Evolutionary conservation across 2,329 filamentous ascomycete genomes (phyloP), one percentile per base, ranked within the genome.

Genomic region (Alternaria panax): DNA sequence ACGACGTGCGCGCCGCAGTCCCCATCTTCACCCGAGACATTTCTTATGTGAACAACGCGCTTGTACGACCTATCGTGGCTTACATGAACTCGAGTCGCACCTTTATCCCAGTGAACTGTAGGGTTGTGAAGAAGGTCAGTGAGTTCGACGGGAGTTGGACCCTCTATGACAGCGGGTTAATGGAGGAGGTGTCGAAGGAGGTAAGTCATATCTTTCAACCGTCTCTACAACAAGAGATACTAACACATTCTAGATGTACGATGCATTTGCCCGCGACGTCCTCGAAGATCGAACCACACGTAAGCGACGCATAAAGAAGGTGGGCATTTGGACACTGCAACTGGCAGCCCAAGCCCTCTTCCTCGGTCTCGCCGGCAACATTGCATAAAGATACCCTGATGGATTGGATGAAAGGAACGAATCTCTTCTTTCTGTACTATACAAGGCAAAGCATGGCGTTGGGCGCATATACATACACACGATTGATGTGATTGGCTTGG

Each of bases 121-220:
- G 94, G 61, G 92, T 99, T 48, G 92, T 98, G 65, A 99, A 99
- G 82, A 88, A 89, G 7, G 86, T 89, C 18, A 86, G 86, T 59
- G 95, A 99, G 76, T 99, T 99, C 73, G 92, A 98, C 76, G 95
- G 95, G 32, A 92, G 91, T 68, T 98, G 95, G 95, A 94, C 93
- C 4, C 85, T 96, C 27, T 98, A 91, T 75, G 95, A 99, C 78
- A 95, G 91, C 71, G 93, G 93, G 1, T 82, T 99, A 53, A 92
- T 98, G 90, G 92, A 96, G 72, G 95, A 99, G 79, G 82, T 96
- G 62, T 94, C 91, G 7, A 92, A 91, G 65, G 95, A 97, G 78
- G 86, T 87, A 76, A 51, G 67, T 38, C 5, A 36, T 30, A 24
- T 46, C 24, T 9, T 34, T 22, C n/a, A 16, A 27, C 22, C 16